These are phyloP conservation scores for Xanthoconium stramineum DNA, from an alignment of 768 basidiomycete species.

Conservation along the genomic window DNA sequence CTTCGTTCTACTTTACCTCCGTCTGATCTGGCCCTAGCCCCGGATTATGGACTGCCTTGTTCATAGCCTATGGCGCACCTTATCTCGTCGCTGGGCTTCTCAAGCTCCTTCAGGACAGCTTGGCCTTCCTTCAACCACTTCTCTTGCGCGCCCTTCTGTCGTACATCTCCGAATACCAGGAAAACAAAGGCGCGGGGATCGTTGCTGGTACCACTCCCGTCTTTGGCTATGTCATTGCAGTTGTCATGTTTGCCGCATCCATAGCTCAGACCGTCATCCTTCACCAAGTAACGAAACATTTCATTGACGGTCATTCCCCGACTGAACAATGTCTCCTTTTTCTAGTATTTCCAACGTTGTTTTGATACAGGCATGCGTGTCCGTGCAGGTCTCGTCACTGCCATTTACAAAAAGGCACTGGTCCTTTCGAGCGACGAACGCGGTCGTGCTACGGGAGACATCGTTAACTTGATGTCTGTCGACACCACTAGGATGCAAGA, in stretches of 20 bases:
- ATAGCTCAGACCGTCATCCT: constrained; percentile 75
- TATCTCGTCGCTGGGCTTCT: constrained; percentile 60
- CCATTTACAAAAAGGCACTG: constrained; percentile 84
- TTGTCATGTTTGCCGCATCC: constrained; percentile 77
- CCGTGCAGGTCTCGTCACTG: constrained; percentile 80
- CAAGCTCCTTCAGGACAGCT: constrained; percentile 75
- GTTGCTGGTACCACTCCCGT: constrained; percentile 35
- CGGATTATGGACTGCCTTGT: constrained; percentile 70
- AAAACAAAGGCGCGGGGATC: constrained; percentile 32
- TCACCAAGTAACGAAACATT: constrained; percentile 57
- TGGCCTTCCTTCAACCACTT: constrained; percentile 86
- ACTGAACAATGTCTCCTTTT: background rate
- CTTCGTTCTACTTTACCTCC: background rate
- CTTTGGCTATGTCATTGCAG: constrained; percentile 74
- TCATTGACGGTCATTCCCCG: background rate
- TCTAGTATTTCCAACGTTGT: constrained; percentile 80
- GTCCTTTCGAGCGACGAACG: constrained; percentile 85
- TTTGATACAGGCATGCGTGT: constrained; percentile 92
- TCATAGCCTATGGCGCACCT: constrained; percentile 73
- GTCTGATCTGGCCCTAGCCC: constrained; percentile 36
- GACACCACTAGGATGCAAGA: constrained; percentile 79
- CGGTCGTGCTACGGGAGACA: constrained; percentile 80
- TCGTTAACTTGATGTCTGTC: constrained; percentile 92
- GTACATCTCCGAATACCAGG: constrained; percentile 80
- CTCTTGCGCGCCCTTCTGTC: constrained; percentile 73